These are phyloP conservation scores for Sicyos edulis DNA, from an alignment of 306 rosid genomes.

Conservation along the genomic window DNA sequence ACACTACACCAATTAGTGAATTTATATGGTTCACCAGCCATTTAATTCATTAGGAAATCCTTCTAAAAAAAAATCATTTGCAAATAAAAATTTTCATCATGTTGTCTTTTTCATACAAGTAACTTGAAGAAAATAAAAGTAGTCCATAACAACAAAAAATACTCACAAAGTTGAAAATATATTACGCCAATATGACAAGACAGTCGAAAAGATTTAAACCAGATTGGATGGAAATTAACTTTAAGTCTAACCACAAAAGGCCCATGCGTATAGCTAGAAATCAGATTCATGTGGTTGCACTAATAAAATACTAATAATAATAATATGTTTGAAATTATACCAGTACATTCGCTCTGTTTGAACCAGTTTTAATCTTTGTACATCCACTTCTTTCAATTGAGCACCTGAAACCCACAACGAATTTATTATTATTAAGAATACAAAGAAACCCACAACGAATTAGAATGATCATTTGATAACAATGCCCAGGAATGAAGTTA, in stretches of 20 bases:
- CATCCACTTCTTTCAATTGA: constrained; percentile 40
- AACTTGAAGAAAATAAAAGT: background rate
- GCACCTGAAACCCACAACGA: constrained; percentile 35
- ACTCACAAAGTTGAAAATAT: background rate
- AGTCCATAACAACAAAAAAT: background rate
- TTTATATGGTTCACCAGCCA: background rate
- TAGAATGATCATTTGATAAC: background rate
- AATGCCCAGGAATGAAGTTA: constrained; percentile 8
- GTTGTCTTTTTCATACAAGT: background rate
- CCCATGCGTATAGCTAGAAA: background rate
- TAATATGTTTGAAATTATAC: constrained; percentile 29
- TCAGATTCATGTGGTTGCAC: background rate
- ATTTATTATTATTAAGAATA: too few relatives aligned
- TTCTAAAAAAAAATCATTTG: too few relatives aligned
- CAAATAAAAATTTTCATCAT: background rate
- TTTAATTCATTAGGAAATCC: background rate
- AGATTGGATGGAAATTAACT: background rate
- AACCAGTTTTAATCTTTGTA: constrained; percentile 43
- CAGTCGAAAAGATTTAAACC: background rate
- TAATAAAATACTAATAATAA: background rate
- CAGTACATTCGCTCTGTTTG: constrained; percentile 54
- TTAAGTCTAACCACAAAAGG: background rate
- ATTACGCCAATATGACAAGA: background rate
- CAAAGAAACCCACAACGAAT: background rate
- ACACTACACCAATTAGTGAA: background rate